These are phyloP conservation scores for Gentiana macrophylla DNA, from an alignment of 257 asterid genomes.

Conservation along the genomic window DNA sequence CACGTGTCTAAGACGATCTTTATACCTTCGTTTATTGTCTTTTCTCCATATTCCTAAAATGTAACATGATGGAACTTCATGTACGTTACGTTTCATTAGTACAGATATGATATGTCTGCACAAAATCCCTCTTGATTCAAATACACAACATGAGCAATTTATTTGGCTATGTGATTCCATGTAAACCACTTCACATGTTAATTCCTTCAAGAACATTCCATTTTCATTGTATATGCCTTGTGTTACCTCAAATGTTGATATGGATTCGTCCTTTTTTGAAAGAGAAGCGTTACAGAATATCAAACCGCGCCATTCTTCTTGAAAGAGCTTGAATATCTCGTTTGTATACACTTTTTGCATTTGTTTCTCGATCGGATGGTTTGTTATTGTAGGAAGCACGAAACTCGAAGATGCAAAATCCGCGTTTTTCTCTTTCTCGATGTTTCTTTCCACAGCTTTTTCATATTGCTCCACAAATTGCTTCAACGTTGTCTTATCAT, in stretches of 20 bases:
- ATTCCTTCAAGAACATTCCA: slow-evolving; percentile 20
- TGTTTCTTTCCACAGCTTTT: slow-evolving; percentile 18
- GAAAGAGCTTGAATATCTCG: slow-evolving; percentile 29
- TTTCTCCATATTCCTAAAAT: slow-evolving; percentile 35
- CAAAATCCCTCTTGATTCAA: slow-evolving; percentile 34
- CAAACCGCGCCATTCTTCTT: slow-evolving; percentile 31
- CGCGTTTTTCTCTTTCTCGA: slow-evolving; percentile 30
- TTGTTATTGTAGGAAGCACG: slow-evolving; percentile 17
- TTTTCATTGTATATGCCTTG: slow-evolving; percentile 1
- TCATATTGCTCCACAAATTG: slow-evolving; percentile 27
- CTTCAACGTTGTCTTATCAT: slow-evolving; percentile 21
- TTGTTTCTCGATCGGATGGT: slow-evolving; percentile 40
- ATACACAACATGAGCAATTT: slow-evolving; percentile 29
- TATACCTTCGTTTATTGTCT: too few species aligned
- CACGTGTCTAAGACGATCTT: too few species aligned
- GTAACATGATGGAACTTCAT: slow-evolving; percentile 26
- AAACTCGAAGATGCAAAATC: slow-evolving; percentile 18
- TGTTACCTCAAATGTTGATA: slow-evolving; percentile 9
- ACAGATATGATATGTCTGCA: slow-evolving; percentile 37
- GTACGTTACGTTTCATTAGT: slow-evolving; percentile 28
- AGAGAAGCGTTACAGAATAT: slow-evolving; percentile 19
- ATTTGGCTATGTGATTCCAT: slow-evolving; percentile 15
- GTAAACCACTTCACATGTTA: slow-evolving; percentile 26
- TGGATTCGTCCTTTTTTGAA: slow-evolving; percentile 21
- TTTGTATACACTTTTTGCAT: slow-evolving; percentile 34